Evolutionary conservation across 2,329 filamentous ascomycete genomes (phyloP).

Genomic region (Aspergillus quadricinctus): DNA sequence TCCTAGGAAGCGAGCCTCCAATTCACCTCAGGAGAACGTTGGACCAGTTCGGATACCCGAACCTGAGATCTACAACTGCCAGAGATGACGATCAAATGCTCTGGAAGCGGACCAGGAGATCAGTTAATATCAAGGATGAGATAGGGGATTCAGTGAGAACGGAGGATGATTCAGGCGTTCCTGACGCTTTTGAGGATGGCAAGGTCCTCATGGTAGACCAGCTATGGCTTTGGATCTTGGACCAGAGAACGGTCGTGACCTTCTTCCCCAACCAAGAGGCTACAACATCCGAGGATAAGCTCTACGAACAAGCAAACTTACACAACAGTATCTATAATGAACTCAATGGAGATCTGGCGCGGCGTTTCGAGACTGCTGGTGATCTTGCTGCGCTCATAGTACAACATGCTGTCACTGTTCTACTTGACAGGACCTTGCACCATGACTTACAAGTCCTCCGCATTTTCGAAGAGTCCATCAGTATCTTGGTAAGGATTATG

Average conservation of each 20-base stretch:
- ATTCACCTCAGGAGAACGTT: constrained; percentile 59
- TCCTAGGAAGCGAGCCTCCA: constrained; percentile 56
- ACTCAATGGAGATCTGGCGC: constrained; percentile 60
- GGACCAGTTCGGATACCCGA: constrained; percentile 62
- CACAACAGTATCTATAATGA: constrained; percentile 63
- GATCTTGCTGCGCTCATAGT: constrained; percentile 61
- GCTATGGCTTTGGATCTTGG: constrained; percentile 52
- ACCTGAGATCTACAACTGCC: constrained; percentile 55
- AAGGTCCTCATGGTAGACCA: constrained; percentile 65
- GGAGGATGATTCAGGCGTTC: constrained; percentile 10
- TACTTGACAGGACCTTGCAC: constrained; percentile 57
- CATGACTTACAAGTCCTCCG: constrained; percentile 60
- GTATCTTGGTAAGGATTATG: constrained; percentile 49
- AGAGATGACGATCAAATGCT: constrained; percentile 65
- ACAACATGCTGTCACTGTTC: constrained; percentile 58
- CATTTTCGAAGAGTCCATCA: constrained; percentile 64
- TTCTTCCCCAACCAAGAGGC: constrained; percentile 34
- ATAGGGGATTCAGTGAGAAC: constrained; percentile 40
- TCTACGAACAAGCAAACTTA: constrained; percentile 52
- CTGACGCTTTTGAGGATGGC: constrained; percentile 25
- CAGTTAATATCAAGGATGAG: constrained; percentile 37
- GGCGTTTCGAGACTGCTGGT: constrained; percentile 57
- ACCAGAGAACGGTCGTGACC: constrained; percentile 31
- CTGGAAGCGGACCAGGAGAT: constrained; percentile 58
- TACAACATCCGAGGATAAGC: constrained; percentile 28